Evolutionary conservation across 805 yeast genomes (phyloP), one percentile per base, ranked within the genome.

Genomic region (Pichia thaimueangensis): DNA sequence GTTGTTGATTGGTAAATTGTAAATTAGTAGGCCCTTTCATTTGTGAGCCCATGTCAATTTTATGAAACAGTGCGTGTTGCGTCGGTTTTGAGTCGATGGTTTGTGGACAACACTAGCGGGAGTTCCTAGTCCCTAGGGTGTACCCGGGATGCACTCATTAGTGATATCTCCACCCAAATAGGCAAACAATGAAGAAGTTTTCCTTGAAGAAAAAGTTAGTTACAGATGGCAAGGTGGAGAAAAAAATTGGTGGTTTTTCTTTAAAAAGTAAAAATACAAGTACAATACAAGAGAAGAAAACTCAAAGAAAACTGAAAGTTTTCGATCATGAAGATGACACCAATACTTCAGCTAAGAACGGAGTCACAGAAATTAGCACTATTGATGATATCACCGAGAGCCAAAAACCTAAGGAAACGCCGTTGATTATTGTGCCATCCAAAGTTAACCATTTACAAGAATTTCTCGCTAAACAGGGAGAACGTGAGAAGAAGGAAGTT

Each of bases 131-230:
- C n/a, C n/a, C n/a, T n/a, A n/a, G n/a, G n/a, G n/a, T n/a, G n/a
- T n/a, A n/a, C n/a, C n/a, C n/a, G n/a, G n/a, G n/a, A n/a, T n/a
- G n/a, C n/a, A n/a, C n/a, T n/a, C n/a, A n/a, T n/a, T n/a, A n/a
- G n/a, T n/a, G n/a, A n/a, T n/a, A n/a, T n/a, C n/a, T n/a, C n/a
- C n/a, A n/a, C n/a, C n/a, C n/a, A n/a, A n/a, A n/a, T n/a, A n/a
- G n/a, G n/a, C n/a, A n/a, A n/a, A 9, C 7, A 16, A 64, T 63
- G 69, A 65, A 60, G 43, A 64, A 65, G 23, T 67, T 69, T 52
- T 63, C 71, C 0, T 42, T 68, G 37, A 67, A 67, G 53, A 60
- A 59, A 39, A 54, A 56, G 12, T 11, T 6, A 15, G 16, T 9
- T 4, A 19, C 33, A 9, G 34, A 17, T 3, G 40, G 34, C 17